Evolutionary conservation across 2,329 filamentous ascomycete genomes (phyloP), one percentile per base, ranked within the genome.

Genomic region (Reticulascus tulasneorum): DNA sequence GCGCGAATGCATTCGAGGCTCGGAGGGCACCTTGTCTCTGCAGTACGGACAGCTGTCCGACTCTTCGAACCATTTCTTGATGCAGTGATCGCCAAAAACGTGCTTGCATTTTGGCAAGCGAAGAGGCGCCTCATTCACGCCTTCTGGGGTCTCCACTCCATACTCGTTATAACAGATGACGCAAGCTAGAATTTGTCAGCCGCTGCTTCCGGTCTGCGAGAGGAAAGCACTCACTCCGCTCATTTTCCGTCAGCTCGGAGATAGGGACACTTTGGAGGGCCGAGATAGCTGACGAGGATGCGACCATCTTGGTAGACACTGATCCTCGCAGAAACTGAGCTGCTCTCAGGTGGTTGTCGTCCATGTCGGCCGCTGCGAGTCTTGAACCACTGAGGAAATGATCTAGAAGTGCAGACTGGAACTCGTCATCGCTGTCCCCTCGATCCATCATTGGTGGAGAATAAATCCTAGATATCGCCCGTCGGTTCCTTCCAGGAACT

Each of bases 121-220:
- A 12, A 82, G 53, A 1, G 79, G 75, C 4, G 57, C 62, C 50
- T 83, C 79, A 29, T 62, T 67, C 15, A 75, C 56, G 2, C 77
- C 77, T 44, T 82, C 79, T 0, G 77, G 76, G 19, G 70, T 77
- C 38, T 61, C 53, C 11, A 69, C 61, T 22, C 75, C 75, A 47
- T 73, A 81, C 8, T 79, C 75, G 44, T 79, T 80, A 50, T 82
- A 82, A 57, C 78, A 82, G 40, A 82, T 82, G 15, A 75, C 67
- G 50, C 78, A 82, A 11, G 58, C 77, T 82, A 45, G 2, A 26
- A 9, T 11, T 10, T 3, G 29, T 45, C 24, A 41, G 19, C 16
- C 7, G 25, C 38, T 31, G 6, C 33, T 30, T 24, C 25, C 19
- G 13, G 17, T 10, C 19, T 20, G 4, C 18, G 11, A 15, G 8